Base-by-base conservation (phyloP, 1,139 yeast genomes). In the Torulaspora pretoriensis region DNA sequence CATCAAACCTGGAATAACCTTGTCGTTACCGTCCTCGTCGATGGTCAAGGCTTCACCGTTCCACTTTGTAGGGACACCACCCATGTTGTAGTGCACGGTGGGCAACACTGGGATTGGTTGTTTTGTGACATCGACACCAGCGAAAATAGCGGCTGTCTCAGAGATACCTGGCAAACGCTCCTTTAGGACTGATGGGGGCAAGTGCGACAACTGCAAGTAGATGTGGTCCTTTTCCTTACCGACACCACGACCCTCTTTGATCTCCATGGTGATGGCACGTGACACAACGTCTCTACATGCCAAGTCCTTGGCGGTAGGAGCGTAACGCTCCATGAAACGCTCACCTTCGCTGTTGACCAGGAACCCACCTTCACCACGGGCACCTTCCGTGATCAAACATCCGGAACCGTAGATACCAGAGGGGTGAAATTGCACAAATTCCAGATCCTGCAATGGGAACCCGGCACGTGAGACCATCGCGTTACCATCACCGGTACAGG, bases 351-450 rank as follows among this genome's bases (percentile, higher is more conserved):
- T 81, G 78, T 92, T 92, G 56, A 92, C 78, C 67, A 92, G 75
- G 80, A 80, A 90, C 55, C 98, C 98, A 80, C 98, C 98, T 76
- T 92, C 98, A 78, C 98, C 98, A 77, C 98, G 86, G 56, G 97
- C 95, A 73, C 98, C 98, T 73, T 92, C 98, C 51, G 98, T 92
- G 68, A 92, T 92, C 74, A 92, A 75, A 76, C 97, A 92, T 54
- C 98, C 98, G 40, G 97, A 89, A 50, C 98, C 98, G 70, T 92
- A 92, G 69, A 92, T 92, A 78, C 98, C 98, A 32, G 97, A 89
- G 52, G 98, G 98, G 72, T 92, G 98, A 90, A 92, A 92, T 74
- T 92, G 98, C 52, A 92, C 92, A 65, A 92, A 92, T 73, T 92
- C 98, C 73, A 90, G 75, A 73, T 92, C 98, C 74, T 92, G 96